Evolutionary conservation across 345 rosid species (phyloP).

Genomic region (Anacardium occidentale): DNA sequence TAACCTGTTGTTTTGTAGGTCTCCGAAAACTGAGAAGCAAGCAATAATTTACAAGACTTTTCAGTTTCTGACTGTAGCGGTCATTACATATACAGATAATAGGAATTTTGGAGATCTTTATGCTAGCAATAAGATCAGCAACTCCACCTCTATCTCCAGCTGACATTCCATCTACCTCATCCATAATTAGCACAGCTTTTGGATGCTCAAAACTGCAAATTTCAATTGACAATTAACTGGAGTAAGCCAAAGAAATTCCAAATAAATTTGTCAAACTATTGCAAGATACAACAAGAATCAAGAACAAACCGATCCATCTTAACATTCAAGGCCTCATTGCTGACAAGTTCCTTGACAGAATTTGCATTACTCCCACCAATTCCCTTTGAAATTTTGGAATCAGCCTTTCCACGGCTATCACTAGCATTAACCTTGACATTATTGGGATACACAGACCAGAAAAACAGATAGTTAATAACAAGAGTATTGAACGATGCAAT

Average conservation of each 20-base stretch:
- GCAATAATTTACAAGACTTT: slow-evolving; percentile 90
- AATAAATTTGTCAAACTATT: slow-evolving; percentile 2
- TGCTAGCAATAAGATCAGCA: slow-evolving; percentile 96
- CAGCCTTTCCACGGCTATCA: slow-evolving; percentile 97
- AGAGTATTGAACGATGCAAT: slow-evolving; percentile 13
- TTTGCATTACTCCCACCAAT: slow-evolving; percentile 97
- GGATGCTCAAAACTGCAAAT: slow-evolving; percentile 64
- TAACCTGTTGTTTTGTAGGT: slow-evolving; percentile 95
- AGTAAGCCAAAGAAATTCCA: not conserved
- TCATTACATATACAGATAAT: slow-evolving; percentile 97
- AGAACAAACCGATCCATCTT: slow-evolving; percentile 57
- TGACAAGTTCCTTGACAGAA: slow-evolving; percentile 89
- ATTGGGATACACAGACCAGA: not conserved
- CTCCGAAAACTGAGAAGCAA: slow-evolving; percentile 74
- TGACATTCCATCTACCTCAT: slow-evolving; percentile 99
- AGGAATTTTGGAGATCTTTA: slow-evolving; percentile 90
- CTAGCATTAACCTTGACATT: slow-evolving; percentile 83
- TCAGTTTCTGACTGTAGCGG: slow-evolving; percentile 94
- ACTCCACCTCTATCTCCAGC: slow-evolving; percentile 99
- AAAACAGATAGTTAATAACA: slow-evolving; percentile 2
- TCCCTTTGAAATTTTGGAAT: slow-evolving; percentile 72
- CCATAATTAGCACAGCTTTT: slow-evolving; percentile 91
- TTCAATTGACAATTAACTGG: slow-evolving; percentile 19
- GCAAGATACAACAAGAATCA: slow-evolving; percentile 7
- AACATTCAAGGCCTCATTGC: slow-evolving; percentile 69